Conservation (phyloP, 2,329 filamentous ascomycete species). For the Aspergillus spinulosporus region DNA sequence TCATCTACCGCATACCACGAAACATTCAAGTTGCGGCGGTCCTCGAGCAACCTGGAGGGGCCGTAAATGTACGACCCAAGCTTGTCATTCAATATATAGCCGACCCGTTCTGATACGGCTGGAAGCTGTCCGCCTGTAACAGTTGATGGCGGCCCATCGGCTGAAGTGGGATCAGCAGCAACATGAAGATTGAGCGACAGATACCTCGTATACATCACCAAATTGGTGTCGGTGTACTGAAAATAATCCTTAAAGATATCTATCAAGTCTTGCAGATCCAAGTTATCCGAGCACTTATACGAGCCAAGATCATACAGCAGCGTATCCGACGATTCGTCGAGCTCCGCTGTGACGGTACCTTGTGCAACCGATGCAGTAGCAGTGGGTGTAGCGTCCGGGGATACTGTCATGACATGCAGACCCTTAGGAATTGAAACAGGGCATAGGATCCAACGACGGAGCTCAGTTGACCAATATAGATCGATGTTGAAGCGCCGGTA, state of each 20-base stretch:
- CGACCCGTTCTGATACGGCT: constrained; percentile 44
- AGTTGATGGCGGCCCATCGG: constrained; percentile 44
- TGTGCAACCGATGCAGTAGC: constrained; percentile 24
- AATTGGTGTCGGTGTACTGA: constrained; percentile 52
- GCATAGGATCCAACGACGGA: constrained; percentile 60
- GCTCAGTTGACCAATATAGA: constrained; percentile 62
- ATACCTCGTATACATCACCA: constrained; percentile 56
- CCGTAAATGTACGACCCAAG: constrained; percentile 57
- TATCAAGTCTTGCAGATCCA: constrained; percentile 54
- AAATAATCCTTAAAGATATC: constrained; percentile 57
- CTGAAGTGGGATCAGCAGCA: constrained; percentile 47
- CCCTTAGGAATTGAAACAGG: constrained; percentile 54
- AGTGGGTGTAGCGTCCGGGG: constrained; percentile 26
- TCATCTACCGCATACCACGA: constrained; percentile 56
- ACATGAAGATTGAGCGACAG: constrained; percentile 62
- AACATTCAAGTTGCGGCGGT: constrained; percentile 58
- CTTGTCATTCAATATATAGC: constrained; percentile 49
- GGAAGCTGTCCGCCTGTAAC: constrained; percentile 50
- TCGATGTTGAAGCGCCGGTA: constrained; percentile 61
- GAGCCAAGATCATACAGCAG: constrained; percentile 52
- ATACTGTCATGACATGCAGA: constrained; percentile 24
- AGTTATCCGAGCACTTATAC: constrained; percentile 55
- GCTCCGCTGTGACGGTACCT: constrained; percentile 27
- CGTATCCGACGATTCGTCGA: constrained; percentile 25
- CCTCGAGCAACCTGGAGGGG: constrained; percentile 49